Percentiles rank a stretch among this genome's conserved stretches.
Conservation (phyloP, 148 eudicot genomes). For the Fagopyrum homotropicum region DNA sequence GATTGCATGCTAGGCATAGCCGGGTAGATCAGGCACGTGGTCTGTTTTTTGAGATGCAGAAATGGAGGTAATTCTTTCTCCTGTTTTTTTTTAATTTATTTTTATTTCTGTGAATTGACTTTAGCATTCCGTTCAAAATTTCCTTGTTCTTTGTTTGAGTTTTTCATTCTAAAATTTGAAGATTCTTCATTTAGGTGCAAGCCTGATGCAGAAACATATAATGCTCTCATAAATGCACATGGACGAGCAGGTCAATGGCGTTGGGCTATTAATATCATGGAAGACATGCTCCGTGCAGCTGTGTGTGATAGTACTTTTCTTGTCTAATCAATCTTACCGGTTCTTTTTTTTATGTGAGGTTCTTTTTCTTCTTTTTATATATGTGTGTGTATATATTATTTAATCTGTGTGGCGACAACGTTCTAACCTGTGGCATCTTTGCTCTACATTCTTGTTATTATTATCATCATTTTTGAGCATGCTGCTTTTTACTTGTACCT, state of each 20-base stretch:
- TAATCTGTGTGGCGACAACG: not conserved
- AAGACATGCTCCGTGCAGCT: conserved; percentile 96
- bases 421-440: not conserved
- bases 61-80: conserved; percentile 60
- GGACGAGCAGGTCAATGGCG: conserved; percentile 98
- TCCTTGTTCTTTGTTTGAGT: not conserved
- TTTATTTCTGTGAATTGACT: not conserved
- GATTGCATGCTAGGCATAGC: conserved; percentile 81
- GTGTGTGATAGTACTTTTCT: conserved; percentile 58
- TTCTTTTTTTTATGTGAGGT: conserved; percentile 27
- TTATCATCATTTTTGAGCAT: not conserved
- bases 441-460: not conserved
- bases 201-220: conserved; percentile 85
- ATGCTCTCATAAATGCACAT: conserved; percentile 86
- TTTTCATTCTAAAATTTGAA: not conserved
- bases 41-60: conserved; percentile 96
- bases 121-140: not conserved
- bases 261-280: conserved; percentile 93
- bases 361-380: conserved; percentile 23
- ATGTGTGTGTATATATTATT: not conserved
- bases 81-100: not conserved
- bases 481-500: not conserved
- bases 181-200: conserved; percentile 53
- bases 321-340: conserved; percentile 25
- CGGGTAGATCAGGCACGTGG: conserved; percentile 91